Conservation (phyloP, 495 filamentous ascomycete genomes). For the Aspergillus bridgeri region DNA sequence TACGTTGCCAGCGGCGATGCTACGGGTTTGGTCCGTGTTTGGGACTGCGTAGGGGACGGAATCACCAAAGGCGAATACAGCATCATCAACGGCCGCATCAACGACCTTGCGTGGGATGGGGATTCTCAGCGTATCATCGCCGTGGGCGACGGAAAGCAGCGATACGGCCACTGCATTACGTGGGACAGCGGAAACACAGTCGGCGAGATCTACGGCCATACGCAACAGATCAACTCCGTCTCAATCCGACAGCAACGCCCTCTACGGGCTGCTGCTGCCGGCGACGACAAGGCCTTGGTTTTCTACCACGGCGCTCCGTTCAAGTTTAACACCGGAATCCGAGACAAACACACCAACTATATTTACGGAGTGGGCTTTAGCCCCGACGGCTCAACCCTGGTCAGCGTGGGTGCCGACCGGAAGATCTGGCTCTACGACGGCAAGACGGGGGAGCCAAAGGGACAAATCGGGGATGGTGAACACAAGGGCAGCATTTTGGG, state of each 20-base stretch:
- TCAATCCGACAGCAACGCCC: slow-evolving; percentile 87
- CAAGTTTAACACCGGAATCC: slow-evolving; percentile 77
- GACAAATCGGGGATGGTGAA: slow-evolving; percentile 72
- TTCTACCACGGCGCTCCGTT: slow-evolving; percentile 94
- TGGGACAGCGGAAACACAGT: slow-evolving; percentile 95
- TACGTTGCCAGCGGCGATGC: slow-evolving; percentile 93
- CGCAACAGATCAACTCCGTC: slow-evolving; percentile 83
- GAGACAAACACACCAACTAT: slow-evolving; percentile 81
- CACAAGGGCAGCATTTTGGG: slow-evolving; percentile 93
- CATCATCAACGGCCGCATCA: slow-evolving; percentile 92
- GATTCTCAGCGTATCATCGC: slow-evolving; percentile 95
- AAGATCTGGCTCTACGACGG: slow-evolving; percentile 94
- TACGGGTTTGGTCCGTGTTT: slow-evolving; percentile 78
- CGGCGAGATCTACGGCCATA: slow-evolving; percentile 89
- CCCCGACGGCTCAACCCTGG: slow-evolving; percentile 78
- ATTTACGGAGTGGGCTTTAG: slow-evolving; percentile 86
- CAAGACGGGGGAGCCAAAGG: slow-evolving; percentile 80
- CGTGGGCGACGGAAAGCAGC: slow-evolving; percentile 90
- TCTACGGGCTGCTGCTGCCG: slow-evolving; percentile 82
- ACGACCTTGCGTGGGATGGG: slow-evolving; percentile 95
- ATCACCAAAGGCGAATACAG: slow-evolving; percentile 77
- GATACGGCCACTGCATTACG: slow-evolving; percentile 90
- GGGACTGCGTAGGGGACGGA: slow-evolving; percentile 66
- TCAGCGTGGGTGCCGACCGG: slow-evolving; percentile 84
- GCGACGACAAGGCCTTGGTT: slow-evolving; percentile 82